Evolutionary conservation across 106 monocot genomes (phyloP), one percentile per base, ranked within the genome.

Genomic region (Allium sativum): DNA sequence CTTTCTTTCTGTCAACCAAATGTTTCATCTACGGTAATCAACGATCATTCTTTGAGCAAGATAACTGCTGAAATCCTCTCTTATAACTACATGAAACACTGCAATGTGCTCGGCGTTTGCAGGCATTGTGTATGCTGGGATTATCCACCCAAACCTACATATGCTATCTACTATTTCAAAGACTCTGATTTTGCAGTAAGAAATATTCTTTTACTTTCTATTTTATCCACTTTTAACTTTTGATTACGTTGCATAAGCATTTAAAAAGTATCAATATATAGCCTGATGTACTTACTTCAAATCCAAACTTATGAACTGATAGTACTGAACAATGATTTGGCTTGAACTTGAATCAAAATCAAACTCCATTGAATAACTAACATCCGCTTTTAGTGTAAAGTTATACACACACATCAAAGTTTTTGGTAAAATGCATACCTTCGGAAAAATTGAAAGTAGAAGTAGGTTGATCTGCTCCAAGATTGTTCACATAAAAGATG

Each of bases 101-200:
- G 86, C 78, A 0, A 90, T 61, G 31, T 88, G 79, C 61, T 88
- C 48, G 0, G 89, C 93, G 47, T 90, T 73, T 0, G 86, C 18
- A 3, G 93, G 93, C 93, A 89, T 89, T 0, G 89, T 86, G 78
- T 94, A 94, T 0, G 93, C 93, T 4, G 93, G 93, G n/a, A 94
- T 67, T 40, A 89, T 86, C 85, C 89, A 94, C 9, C 93, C 85
- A 11, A 78, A 89, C 70, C 71, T 69, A 61, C 93, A 69, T 21
- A 89, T 58, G 53, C 47, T 74, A 18, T 89, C 83, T 0, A 89
- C 65, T 51, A 93, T 78, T 41, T 89, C 76, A 21, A 89, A 94
- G 8, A 83, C 85, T 0, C 72, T 81, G 71, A 70, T 55, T 22
- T 65, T 67, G 74, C 75, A 31, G 31, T 1, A 31, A 31, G 31